Conservation (phyloP, 1,284 basidiomycete genomes). For the Sutorius eximius region DNA sequence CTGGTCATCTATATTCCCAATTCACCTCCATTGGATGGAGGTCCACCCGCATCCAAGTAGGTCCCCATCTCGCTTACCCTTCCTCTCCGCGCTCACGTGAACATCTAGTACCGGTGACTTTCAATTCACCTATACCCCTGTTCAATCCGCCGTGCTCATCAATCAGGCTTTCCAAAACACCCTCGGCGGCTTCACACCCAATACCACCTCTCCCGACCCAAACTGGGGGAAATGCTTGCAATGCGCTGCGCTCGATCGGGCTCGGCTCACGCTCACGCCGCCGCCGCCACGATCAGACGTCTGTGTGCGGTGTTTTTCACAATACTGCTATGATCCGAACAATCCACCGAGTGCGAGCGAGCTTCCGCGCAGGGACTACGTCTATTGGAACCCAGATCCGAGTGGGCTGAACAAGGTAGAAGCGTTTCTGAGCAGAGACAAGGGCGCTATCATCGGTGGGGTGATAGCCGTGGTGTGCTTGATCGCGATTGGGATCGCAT, state of each 20-base stretch:
- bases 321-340: slow-evolving; percentile 37
- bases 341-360: slow-evolving; percentile 26
- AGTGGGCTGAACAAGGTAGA: slow-evolving; percentile 22
- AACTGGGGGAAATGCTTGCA: slow-evolving; percentile 44
- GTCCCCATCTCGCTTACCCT: slow-evolving; percentile 14
- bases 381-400: slow-evolving; percentile 29
- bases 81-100: background rate
- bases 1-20: slow-evolving; percentile 66
- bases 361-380: slow-evolving; percentile 18
- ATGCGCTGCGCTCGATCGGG: slow-evolving; percentile 45
- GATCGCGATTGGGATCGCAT: slow-evolving; percentile 21
- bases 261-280: slow-evolving; percentile 29
- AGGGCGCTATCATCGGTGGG: slow-evolving; percentile 25
- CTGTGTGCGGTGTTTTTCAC: slow-evolving; percentile 33
- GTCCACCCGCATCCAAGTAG: slow-evolving; percentile 59
- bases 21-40: slow-evolving; percentile 58
- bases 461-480: slow-evolving; percentile 14
- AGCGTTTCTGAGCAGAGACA: slow-evolving; percentile 24
- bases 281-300: slow-evolving; percentile 23
- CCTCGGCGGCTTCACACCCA: slow-evolving; percentile 57
- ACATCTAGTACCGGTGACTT: slow-evolving; percentile 44
- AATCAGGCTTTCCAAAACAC: slow-evolving; percentile 53
- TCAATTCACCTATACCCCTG: slow-evolving; percentile 47
- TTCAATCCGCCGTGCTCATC: slow-evolving; percentile 50
- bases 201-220: slow-evolving; percentile 36